phyloP scores from a whole-genome alignment of 2,329 filamentous ascomycete species.

The Tolypocladium paradoxum region DNA sequence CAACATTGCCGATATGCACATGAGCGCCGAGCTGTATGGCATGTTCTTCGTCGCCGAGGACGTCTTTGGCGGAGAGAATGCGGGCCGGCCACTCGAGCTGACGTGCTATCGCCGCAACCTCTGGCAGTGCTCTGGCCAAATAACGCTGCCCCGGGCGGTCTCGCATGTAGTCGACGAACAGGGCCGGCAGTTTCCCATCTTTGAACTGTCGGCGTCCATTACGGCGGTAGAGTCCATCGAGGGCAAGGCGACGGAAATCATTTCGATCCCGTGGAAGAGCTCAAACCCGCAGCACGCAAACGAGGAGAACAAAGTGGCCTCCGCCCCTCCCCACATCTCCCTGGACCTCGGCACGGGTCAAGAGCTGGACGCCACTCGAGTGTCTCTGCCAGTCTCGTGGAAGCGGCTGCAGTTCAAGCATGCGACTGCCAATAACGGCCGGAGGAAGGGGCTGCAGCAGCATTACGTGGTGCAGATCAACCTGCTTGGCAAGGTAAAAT shows the following conservation, averaged over 20 bases:
- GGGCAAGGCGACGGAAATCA: conserved; percentile 84
- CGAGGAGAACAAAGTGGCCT: conserved; percentile 37
- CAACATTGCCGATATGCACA: conserved; percentile 50
- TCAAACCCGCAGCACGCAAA: conserved; percentile 39
- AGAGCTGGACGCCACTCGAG: conserved; percentile 67
- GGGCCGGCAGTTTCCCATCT: conserved; percentile 64
- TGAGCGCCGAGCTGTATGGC: conserved; percentile 70
- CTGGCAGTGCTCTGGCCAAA: conserved; percentile 85
- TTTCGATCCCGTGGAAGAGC: conserved; percentile 93
- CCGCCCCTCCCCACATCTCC: conserved; percentile 41
- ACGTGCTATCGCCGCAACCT: conserved; percentile 93
- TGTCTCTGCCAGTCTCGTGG: conserved; percentile 81
- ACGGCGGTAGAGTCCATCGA: conserved; percentile 87
- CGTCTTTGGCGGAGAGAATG: conserved; percentile 53
- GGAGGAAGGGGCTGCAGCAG: conserved; percentile 87
- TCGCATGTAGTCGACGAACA: conserved; percentile 63
- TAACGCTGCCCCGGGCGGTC: conserved; percentile 65
- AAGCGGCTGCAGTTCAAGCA: conserved; percentile 93
- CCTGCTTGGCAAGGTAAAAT: conserved; percentile 63
- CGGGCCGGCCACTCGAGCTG: conserved; percentile 59
- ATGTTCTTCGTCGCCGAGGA: conserved; percentile 86
- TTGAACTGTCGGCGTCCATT: conserved; percentile 71
- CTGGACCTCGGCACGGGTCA: conserved; percentile 47
- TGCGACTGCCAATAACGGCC: conserved; percentile 90
- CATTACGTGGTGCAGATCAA: conserved; percentile 86